These are phyloP conservation scores for Pyronema omphalodes DNA, from an alignment of 495 filamentous ascomycete species.

Conservation along the genomic window DNA sequence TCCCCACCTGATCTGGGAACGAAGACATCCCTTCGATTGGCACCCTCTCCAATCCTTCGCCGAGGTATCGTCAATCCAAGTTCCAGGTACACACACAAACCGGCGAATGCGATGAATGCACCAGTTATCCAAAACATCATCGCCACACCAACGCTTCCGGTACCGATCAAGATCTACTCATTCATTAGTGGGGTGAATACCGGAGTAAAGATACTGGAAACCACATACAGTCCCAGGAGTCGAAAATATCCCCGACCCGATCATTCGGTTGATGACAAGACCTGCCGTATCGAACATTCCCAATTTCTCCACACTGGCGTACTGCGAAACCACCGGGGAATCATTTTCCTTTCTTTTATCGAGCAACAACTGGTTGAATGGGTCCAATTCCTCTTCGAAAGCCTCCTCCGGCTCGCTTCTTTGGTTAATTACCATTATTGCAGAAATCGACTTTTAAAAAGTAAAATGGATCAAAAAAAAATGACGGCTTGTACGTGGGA, in stretches of 20 bases:
- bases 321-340: not conserved
- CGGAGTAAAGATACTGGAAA: not conserved
- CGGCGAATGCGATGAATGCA: conserved; percentile 25
- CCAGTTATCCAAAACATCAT: conserved; percentile 29
- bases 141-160: conserved; percentile 30
- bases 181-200: too few species aligned
- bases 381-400: not conserved
- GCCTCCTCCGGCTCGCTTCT: not conserved
- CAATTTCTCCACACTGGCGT: conserved; percentile 10
- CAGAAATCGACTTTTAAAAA: too few species aligned
- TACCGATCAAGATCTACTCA: conserved; percentile 29
- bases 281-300: conserved; percentile 29
- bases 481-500: too few species aligned
- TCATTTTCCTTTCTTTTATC: not conserved
- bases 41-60: conserved; percentile 12
- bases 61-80: conserved; percentile 29
- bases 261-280: conserved; percentile 26
- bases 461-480: too few species aligned
- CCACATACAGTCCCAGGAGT: conserved; percentile 30
- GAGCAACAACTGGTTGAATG: not conserved
- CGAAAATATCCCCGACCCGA: conserved; percentile 31
- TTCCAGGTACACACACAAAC: conserved; percentile 34
- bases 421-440: not conserved
- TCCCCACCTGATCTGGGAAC: conserved; percentile 35
- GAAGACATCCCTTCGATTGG: conserved; percentile 12